phyloP scores from a whole-genome alignment of 345 rosid species.

The Dipteronia dyeriana region DNA sequence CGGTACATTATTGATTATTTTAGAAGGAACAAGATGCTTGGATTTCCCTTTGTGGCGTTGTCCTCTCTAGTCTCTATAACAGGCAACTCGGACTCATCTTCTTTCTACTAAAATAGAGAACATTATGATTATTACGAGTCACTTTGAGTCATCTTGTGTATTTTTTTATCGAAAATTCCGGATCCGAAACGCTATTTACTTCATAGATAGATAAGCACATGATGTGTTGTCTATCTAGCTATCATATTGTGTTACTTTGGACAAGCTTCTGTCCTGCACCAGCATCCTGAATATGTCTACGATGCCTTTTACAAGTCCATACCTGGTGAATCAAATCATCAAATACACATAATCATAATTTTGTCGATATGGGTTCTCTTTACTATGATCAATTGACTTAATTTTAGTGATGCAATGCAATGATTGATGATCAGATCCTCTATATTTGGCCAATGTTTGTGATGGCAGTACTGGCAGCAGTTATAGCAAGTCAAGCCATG shows the following conservation, averaged over 20 bases:
- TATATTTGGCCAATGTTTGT: no score
- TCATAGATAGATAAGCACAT: not conserved
- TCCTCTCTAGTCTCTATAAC: constrained; percentile 38
- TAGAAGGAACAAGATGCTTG: constrained; percentile 35
- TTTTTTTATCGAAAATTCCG: not conserved
- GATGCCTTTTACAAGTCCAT: not conserved
- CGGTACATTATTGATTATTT: constrained; percentile 12
- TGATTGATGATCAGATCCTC: not conserved
- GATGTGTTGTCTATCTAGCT: not conserved
- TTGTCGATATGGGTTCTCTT: not conserved
- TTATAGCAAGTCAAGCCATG: no score
- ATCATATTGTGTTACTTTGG: not conserved
- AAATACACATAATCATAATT: no score
- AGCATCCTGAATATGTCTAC: not conserved
- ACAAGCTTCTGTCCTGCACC: not conserved
- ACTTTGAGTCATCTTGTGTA: not conserved
- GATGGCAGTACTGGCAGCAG: no score
- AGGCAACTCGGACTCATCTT: constrained; percentile 6
- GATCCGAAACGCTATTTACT: not conserved
- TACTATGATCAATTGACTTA: not conserved
- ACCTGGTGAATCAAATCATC: not conserved
- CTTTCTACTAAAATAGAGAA: not conserved
- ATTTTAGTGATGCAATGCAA: not conserved
- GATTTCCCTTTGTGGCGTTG: constrained; percentile 40
- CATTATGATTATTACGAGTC: not conserved